A percentile compares a stretch with the other conserved stretches of the same genome.
These are phyloP conservation scores for Prunus mongolica DNA, from an alignment of 306 rosid genomes.

Conservation along the genomic window DNA sequence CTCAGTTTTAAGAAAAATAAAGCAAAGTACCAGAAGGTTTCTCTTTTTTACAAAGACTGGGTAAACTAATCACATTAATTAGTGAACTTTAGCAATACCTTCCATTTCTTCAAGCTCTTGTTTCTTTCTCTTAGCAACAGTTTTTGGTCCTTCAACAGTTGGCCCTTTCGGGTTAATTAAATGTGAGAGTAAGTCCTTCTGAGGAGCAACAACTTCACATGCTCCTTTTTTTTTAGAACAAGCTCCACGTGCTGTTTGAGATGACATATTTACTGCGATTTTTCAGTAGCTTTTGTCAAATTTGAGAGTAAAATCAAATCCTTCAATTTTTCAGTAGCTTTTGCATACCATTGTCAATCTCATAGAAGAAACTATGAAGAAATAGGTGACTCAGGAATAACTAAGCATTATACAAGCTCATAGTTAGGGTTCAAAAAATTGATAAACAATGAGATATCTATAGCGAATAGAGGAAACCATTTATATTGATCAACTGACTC, in stretches of 20 bases:
- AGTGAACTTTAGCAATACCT: neutral
- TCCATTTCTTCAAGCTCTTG: slow-evolving; percentile 7
- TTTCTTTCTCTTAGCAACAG: slow-evolving; percentile 38
- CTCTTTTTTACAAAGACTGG: neutral
- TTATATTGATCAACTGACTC: too few species aligned
- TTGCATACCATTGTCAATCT: too few species aligned
- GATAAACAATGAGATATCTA: too few species aligned
- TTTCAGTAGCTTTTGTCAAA: slow-evolving; percentile 46
- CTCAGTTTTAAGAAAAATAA: too few species aligned
- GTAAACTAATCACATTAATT: neutral
- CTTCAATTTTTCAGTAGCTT: slow-evolving; percentile 40
- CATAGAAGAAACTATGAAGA: too few species aligned
- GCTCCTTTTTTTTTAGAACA: slow-evolving; percentile 12
- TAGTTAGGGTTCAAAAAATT: too few species aligned
- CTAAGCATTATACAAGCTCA: too few species aligned
- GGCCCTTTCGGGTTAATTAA: neutral
- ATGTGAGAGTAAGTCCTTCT: neutral
- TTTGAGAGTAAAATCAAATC: slow-evolving; percentile 31
- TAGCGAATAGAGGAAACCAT: too few species aligned
- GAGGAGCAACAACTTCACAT: neutral
- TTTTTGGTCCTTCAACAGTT: neutral
- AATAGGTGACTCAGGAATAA: too few species aligned
- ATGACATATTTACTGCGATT: slow-evolving; percentile 30
- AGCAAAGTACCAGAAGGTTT: neutral
- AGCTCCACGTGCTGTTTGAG: slow-evolving; percentile 21